Percentiles rank a stretch among this genome's conserved stretches.
Evolutionary conservation across 2,329 filamentous ascomycete species (phyloP).

Genomic region (Raffaelea albimanens): DNA sequence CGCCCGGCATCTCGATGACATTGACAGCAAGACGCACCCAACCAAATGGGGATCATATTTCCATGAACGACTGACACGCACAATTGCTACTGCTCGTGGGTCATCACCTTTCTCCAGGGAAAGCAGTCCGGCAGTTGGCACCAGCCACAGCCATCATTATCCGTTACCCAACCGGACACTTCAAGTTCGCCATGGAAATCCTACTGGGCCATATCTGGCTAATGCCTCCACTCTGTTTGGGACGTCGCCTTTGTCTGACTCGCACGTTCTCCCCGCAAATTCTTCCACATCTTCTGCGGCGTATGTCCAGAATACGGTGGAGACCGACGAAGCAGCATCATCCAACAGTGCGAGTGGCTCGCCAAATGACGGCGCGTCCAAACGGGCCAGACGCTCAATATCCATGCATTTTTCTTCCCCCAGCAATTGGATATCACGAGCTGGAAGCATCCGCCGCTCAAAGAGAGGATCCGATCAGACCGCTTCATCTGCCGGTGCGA

Average conservation of each 20-base stretch:
- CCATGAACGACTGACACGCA: constrained; percentile 30
- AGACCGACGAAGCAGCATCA: background rate
- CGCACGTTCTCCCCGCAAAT: background rate
- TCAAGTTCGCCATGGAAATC: constrained; percentile 15
- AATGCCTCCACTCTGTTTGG: constrained; percentile 19
- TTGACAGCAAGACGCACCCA: background rate
- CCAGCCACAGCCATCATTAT: constrained; percentile 19
- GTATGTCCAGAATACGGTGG: background rate
- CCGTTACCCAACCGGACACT: constrained; percentile 20
- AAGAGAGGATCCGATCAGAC: constrained; percentile 33
- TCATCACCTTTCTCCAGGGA: constrained; percentile 19
- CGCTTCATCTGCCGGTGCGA: background rate
- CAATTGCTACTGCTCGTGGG: constrained; percentile 17
- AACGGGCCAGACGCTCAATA: constrained; percentile 40
- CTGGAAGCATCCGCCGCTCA: constrained; percentile 45
- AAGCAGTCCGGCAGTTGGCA: constrained; percentile 12
- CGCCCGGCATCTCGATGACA: no score
- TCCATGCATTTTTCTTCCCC: constrained; percentile 53
- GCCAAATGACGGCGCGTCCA: constrained; percentile 31
- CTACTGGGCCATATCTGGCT: constrained; percentile 26
- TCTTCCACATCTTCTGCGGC: constrained; percentile 2
- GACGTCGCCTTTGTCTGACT: constrained; percentile 6
- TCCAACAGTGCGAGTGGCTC: constrained; percentile 7
- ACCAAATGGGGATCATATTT: constrained; percentile 48
- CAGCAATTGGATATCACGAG: constrained; percentile 45